These are phyloP conservation scores for Aspergillus luchuensis DNA, from an alignment of 2,329 filamentous ascomycete genomes.

Conservation along the genomic window DNA sequence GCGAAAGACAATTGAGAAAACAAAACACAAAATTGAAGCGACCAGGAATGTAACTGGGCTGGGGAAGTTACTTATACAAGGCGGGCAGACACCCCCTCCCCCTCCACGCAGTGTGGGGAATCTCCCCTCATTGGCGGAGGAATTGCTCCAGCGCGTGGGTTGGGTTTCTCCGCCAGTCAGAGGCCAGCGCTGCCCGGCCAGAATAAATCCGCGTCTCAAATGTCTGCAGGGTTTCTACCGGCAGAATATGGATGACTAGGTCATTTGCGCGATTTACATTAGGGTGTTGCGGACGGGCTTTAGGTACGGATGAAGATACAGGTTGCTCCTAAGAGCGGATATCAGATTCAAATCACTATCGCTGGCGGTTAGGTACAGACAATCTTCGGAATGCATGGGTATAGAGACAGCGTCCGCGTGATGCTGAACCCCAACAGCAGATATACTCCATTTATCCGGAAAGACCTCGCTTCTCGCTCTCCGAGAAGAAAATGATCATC, in stretches of 20 bases:
- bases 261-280: not conserved
- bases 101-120: constrained; percentile 13
- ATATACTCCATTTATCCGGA: constrained; percentile 55
- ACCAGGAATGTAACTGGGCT: not conserved
- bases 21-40: not conserved
- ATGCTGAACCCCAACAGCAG: not conserved
- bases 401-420: not conserved
- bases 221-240: not conserved
- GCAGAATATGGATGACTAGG: too few species aligned
- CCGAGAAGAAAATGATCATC: constrained; percentile 97
- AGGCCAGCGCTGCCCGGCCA: constrained; percentile 2
- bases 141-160: constrained; percentile 16
- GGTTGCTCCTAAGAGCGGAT: constrained; percentile 2
- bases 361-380: not conserved
- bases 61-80: constrained; percentile 1
- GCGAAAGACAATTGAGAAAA: not conserved
- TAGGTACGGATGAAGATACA: not conserved
- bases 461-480: constrained; percentile 87
- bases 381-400: not conserved
- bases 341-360: constrained; percentile 10
- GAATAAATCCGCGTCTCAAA: not conserved
- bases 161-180: constrained; percentile 29
- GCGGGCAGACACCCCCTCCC: not conserved
- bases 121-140: constrained; percentile 28
- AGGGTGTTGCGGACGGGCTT: not conserved